Conservation (phyloP, 148 eudicot species). For the Camellia japonica region DNA sequence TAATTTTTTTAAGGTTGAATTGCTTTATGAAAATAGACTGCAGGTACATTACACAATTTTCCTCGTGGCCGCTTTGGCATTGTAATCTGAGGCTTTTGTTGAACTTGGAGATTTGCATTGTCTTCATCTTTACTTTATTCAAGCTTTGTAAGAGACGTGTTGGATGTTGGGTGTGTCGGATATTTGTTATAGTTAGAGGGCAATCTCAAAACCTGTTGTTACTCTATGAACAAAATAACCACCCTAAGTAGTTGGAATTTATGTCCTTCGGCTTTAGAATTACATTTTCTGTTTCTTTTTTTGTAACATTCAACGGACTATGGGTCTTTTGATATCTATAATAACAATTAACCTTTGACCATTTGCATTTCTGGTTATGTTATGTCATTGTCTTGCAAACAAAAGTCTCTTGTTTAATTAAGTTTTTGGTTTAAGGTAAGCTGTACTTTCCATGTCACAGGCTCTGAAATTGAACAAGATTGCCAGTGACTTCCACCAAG, state of each 20-base stretch:
- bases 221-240: neutral
- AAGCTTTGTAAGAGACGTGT: no score
- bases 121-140: no score
- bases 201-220: no score
- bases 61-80: neutral
- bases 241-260: neutral
- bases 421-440: conserved; percentile 9
- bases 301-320: no score
- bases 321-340: no score
- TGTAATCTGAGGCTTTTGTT: neutral
- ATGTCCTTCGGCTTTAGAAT: neutral
- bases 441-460: conserved; percentile 38
- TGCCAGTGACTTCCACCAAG: conserved; percentile 50
- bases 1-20: neutral
- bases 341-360: no score
- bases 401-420: neutral
- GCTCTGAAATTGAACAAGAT: conserved; percentile 73
- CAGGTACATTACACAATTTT: neutral
- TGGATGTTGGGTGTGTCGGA: no score
- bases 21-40: neutral
- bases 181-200: no score
- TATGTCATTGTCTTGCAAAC: neutral
- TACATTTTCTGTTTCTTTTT: no score
- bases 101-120: neutral
- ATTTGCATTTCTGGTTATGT: conserved; percentile 8